Conservation (phyloP, 2,329 filamentous ascomycete genomes). For the Nannizzia gypsea region DNA sequence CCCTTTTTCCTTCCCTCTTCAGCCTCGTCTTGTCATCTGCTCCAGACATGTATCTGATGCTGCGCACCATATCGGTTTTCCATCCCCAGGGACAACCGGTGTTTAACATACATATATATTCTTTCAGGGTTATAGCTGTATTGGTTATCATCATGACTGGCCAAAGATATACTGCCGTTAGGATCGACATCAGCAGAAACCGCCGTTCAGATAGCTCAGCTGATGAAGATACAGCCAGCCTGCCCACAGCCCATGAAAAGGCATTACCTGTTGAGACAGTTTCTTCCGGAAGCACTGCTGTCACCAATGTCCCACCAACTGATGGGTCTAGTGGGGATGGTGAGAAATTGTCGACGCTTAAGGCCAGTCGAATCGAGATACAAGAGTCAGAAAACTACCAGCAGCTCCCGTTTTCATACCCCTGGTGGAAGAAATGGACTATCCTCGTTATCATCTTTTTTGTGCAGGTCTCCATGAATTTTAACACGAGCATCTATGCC, state of each 20-base stretch:
- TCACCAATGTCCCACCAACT: too few species aligned
- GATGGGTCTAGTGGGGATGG: background rate
- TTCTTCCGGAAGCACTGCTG: background rate
- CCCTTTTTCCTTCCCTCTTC: background rate
- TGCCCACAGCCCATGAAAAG: background rate
- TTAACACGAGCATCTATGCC: slow-evolving; percentile 62
- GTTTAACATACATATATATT: background rate
- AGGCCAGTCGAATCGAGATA: slow-evolving; percentile 21
- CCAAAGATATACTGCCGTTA: background rate
- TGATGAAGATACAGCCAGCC: background rate
- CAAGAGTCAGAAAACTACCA: slow-evolving; percentile 49
- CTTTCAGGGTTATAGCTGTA: background rate
- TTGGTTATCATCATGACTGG: background rate
- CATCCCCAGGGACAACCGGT: background rate
- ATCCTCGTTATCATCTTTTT: slow-evolving; percentile 57
- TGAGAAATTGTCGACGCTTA: background rate
- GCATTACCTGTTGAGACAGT: background rate
- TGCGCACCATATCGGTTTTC: background rate
- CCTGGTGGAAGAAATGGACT: slow-evolving; percentile 55
- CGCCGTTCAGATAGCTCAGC: background rate
- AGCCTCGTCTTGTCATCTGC: background rate
- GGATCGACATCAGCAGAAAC: background rate
- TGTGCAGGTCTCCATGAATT: slow-evolving; percentile 65
- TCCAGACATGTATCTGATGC: background rate
- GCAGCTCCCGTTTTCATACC: slow-evolving; percentile 51